Evolutionary conservation across 192 early-diverging fungal species (phyloP), one percentile per base, ranked within the genome.

Genomic region (Coemansia sp.): DNA sequence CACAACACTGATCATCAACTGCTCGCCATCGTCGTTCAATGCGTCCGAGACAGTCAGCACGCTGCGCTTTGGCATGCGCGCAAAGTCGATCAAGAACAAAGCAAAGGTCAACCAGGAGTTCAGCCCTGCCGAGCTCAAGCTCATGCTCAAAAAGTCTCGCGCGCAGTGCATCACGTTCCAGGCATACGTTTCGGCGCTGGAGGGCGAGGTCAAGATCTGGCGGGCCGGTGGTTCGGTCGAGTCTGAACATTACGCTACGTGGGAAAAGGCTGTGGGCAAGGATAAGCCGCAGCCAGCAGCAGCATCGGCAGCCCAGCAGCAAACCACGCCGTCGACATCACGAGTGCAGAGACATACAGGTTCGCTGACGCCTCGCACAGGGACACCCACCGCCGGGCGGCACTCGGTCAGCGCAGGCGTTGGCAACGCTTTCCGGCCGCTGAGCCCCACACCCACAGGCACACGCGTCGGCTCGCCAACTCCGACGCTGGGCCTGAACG

Each of bases 1-100:
- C 51, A 99, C 98, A 21, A 99, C 98, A 13, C 83, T 99, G 16
- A 97, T 99, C 64, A 97, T 98, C 86, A 98, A 98, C 79, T 94
- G 92, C 80, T 98, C 96, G 16, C 98, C 98, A 7, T 94, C 93
- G 5, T 95, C 95, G 15, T 99, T 91, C 71, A 99, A 99, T 76
- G 95, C 95, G 71, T 87, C 91, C 9, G 98, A 99, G 84, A 98
- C 96, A 0, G 74, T 98, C 8, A 86, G 90, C 51, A 98, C 96
- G 2, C 83, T 99, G 56, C 86, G 96, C 31, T 99, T 99, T 73
- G 98, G 98, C 76, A 95, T 95, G 86, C 87, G 95, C 68, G 98
- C 98, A 58, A 99, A 99, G 86, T 91, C 92, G 63, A 99, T 99
- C 83, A 97, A 97, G 90, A 99, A 99, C 88, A 98, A 98, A 87